Conservation (phyloP, 2,329 filamentous ascomycete species). For the Aureobasidium sp. region DNA sequence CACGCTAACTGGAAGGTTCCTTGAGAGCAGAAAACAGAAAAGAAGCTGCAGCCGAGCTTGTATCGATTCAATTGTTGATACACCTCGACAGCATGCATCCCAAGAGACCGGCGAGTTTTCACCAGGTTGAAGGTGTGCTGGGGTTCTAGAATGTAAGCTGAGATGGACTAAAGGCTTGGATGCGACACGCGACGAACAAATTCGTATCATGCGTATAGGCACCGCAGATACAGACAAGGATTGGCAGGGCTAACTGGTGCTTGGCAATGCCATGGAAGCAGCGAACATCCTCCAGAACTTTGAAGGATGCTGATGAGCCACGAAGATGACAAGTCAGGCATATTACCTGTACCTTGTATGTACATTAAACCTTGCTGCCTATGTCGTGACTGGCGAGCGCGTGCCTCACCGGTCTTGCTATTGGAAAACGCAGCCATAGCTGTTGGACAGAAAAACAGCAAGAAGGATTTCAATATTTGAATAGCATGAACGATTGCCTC, state of each 20-base stretch:
- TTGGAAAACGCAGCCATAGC: not conserved
- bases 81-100: not conserved
- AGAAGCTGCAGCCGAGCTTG: not conserved
- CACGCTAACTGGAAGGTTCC: slow-evolving; percentile 4
- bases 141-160: not conserved
- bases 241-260: not conserved
- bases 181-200: not conserved
- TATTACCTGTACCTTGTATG: not conserved
- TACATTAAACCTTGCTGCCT: slow-evolving; percentile 4
- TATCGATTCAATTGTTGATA: not conserved
- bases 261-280: not conserved
- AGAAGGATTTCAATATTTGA: not conserved
- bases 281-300: not conserved
- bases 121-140: not conserved
- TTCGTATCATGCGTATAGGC: not conserved
- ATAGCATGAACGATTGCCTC: slow-evolving; percentile 5
- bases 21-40: not conserved
- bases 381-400: not conserved
- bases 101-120: not conserved
- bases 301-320: slow-evolving; percentile 6
- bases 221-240: not conserved
- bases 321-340: not conserved
- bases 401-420: not conserved
- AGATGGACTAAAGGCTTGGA: not conserved
- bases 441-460: not conserved